These are phyloP conservation scores for Lantana camara DNA, from an alignment of 257 asterid genomes.

Conservation along the genomic window DNA sequence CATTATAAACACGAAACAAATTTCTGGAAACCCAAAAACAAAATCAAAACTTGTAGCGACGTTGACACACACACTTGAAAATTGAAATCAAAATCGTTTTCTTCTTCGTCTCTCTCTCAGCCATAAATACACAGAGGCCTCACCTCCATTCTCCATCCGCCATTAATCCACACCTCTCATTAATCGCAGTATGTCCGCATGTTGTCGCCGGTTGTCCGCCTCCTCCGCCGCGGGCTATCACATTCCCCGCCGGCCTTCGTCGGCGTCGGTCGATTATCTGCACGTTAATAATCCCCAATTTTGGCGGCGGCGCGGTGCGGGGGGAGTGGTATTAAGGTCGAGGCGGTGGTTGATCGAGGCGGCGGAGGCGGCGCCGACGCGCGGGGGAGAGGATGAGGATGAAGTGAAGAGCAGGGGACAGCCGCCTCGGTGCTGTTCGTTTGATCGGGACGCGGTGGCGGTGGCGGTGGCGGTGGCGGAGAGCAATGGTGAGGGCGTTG, in stretches of 20 bases:
- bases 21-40: background rate
- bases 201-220: slow-evolving; percentile 32
- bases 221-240: slow-evolving; percentile 30
- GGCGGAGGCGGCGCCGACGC: slow-evolving; percentile 29
- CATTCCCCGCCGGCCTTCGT: slow-evolving; percentile 29
- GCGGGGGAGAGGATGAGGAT: slow-evolving; percentile 27
- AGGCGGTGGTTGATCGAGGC: slow-evolving; percentile 39
- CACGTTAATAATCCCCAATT: slow-evolving; percentile 25
- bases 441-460: slow-evolving; percentile 42
- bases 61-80: slow-evolving; percentile 4
- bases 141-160: slow-evolving; percentile 12
- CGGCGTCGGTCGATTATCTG: slow-evolving; percentile 26
- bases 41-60: background rate
- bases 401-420: slow-evolving; percentile 23
- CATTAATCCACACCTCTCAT: slow-evolving; percentile 10
- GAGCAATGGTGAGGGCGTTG: slow-evolving; percentile 27
- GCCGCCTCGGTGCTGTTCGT: slow-evolving; percentile 37
- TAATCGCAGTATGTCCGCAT: slow-evolving; percentile 33
- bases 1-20: background rate
- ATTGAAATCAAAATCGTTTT: too few relatives aligned
- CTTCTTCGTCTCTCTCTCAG: slow-evolving; percentile 6
- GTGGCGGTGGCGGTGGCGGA: slow-evolving; percentile 36
- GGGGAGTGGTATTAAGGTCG: slow-evolving; percentile 31
- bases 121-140: slow-evolving; percentile 14
- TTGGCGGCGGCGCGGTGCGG: slow-evolving; percentile 25